Percentiles rank a stretch among this genome's conserved stretches.
Evolutionary conservation across 306 rosid genomes (phyloP).

Genomic region (Cucurbita argyrosperma): DNA sequence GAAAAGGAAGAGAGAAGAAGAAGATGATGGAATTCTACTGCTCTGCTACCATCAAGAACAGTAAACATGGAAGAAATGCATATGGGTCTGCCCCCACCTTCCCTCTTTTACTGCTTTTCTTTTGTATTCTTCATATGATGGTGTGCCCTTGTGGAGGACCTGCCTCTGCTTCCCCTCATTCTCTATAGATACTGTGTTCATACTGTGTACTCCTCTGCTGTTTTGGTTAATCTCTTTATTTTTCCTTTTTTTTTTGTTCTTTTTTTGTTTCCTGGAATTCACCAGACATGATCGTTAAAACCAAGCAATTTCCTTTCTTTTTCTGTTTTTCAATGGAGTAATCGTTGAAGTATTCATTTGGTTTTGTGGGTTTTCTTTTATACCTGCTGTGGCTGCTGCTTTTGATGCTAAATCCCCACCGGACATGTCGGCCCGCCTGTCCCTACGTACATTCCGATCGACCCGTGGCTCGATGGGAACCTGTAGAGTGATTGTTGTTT

Average conservation of each 20-base stretch:
- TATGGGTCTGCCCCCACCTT: conserved; percentile 24
- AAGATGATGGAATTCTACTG: conserved; percentile 18
- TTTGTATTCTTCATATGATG: conserved; percentile 36
- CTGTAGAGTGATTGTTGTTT: conserved; percentile 11
- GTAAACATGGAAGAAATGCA: conserved; percentile 22
- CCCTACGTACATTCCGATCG: conserved; percentile 74
- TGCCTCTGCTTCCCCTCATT: conserved; percentile 1
- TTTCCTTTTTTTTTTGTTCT: too few relatives aligned
- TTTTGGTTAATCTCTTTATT: background rate
- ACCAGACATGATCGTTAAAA: conserved; percentile 3
- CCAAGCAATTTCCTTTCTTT: background rate
- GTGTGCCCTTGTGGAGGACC: conserved; percentile 7
- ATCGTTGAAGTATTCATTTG: background rate
- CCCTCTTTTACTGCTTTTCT: conserved; percentile 16
- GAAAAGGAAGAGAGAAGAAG: conserved; percentile 10
- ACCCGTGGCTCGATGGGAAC: conserved; percentile 72
- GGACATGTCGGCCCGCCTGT: conserved; percentile 58
- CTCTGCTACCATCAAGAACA: conserved; percentile 23
- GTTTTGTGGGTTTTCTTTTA: background rate
- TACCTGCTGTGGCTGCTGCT: background rate
- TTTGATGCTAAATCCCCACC: conserved; percentile 54
- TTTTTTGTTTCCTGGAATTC: background rate
- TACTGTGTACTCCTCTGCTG: background rate
- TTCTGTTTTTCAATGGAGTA: background rate
- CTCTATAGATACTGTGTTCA: conserved; percentile 3